Conservation (phyloP, 352 stramenopile genomes). For the Globisporangium irregulare region DNA sequence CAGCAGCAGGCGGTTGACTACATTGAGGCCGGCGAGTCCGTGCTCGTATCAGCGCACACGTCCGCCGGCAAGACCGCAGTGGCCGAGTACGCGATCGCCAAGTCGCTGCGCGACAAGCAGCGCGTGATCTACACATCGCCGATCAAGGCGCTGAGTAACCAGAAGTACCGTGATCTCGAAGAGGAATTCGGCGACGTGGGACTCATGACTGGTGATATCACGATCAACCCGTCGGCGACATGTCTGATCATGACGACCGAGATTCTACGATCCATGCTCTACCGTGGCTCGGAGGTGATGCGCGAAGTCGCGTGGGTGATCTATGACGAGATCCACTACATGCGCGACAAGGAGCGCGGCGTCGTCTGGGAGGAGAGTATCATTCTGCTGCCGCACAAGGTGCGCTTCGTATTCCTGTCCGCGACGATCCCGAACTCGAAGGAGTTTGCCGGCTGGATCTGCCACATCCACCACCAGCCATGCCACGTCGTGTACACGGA, state of each 20-base stretch:
- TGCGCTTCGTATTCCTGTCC: constrained; percentile 98
- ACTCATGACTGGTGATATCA: constrained; percentile 99
- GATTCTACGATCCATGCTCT: constrained; percentile 99
- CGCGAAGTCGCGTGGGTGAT: constrained; percentile 98
- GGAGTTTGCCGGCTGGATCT: constrained; percentile 97
- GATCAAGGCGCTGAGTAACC: constrained; percentile 99
- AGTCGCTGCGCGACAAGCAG: constrained; percentile 90
- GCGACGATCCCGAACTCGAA: constrained; percentile 99
- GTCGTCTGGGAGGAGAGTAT: constrained; percentile 99
- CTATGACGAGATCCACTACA: constrained; percentile 99
- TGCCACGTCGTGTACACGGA: constrained; percentile 99
- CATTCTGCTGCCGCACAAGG: constrained; percentile 97
- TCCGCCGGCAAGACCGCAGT: constrained; percentile 96
- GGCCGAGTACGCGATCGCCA: constrained; percentile 99
- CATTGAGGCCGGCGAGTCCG: constrained; percentile 96
- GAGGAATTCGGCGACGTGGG: constrained; percentile 95
- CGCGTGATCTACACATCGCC: constrained; percentile 99
- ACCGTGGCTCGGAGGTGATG: constrained; percentile 97
- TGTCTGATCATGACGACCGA: constrained; percentile 98
- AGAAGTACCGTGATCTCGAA: constrained; percentile 99
- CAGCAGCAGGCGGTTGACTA: constrained; percentile 95
- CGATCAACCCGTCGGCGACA: constrained; percentile 97
- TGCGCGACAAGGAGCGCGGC: constrained; percentile 97
- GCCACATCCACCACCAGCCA: constrained; percentile 98
- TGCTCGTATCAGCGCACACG: constrained; percentile 98